Conservation (phyloP, 257 asterid species). For the Salvia rosmarinus region DNA sequence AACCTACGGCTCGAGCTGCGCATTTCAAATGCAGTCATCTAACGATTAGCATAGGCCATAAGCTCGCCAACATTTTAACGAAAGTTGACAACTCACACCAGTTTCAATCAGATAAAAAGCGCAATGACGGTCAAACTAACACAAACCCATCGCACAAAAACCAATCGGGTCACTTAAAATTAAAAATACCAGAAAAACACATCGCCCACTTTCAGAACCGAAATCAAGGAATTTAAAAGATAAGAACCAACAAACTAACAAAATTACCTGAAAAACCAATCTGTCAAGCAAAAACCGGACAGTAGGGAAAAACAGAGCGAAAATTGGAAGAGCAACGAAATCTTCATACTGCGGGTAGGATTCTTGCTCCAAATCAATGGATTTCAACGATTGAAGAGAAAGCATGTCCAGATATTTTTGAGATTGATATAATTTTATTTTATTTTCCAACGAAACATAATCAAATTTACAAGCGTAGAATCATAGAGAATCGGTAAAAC, state of each 20-base stretch:
- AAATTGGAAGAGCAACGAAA: slow-evolving; percentile 68
- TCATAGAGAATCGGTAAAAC: slow-evolving; percentile 31
- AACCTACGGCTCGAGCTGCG: slow-evolving; percentile 4
- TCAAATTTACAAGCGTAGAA: slow-evolving; percentile 22
- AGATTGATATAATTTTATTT: neutral
- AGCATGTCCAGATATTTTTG: slow-evolving; percentile 51
- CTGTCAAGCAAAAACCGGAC: slow-evolving; percentile 86
- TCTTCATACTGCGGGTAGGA: slow-evolving; percentile 74
- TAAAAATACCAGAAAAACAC: slow-evolving; percentile 17
- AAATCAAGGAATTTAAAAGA: slow-evolving; percentile 18
- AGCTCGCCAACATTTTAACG: slow-evolving; percentile 25
- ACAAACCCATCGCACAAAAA: slow-evolving; percentile 22
- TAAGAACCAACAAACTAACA: neutral
- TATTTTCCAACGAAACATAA: neutral
- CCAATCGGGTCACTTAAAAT: slow-evolving; percentile 25
- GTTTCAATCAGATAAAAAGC: slow-evolving; percentile 18
- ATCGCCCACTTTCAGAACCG: slow-evolving; percentile 14
- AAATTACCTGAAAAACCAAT: slow-evolving; percentile 79
- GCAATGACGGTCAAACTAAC: slow-evolving; percentile 14
- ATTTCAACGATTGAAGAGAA: slow-evolving; percentile 45
- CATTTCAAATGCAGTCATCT: neutral
- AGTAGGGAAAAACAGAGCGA: slow-evolving; percentile 74
- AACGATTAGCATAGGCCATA: slow-evolving; percentile 11
- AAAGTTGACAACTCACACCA: slow-evolving; percentile 16
- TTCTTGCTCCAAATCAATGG: slow-evolving; percentile 78